Base-by-base conservation (phyloP, 768 basidiomycete species). In the Termitomyces sp. region DNA sequence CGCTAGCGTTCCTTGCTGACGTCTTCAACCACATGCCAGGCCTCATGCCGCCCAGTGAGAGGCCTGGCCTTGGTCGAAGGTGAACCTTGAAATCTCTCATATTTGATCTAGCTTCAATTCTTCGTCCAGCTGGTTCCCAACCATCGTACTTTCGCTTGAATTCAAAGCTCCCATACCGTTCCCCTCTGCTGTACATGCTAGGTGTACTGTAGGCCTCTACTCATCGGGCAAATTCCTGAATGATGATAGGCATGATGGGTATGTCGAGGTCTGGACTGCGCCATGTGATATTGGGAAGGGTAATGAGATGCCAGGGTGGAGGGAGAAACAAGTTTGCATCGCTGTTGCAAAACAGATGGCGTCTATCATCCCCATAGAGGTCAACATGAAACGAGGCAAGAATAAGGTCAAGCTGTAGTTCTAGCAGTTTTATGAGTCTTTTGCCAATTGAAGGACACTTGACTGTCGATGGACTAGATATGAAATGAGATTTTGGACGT, bases 261-360 rank as follows among this genome's bases (percentile, higher is more conserved):
- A 80, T 59, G 77, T 80, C 3, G 87, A 88, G 62, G 72, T 87
- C 11, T 89, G 86, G 85, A 81, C 83, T 4, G 82, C 85, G 4
- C 86, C 86, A 3, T 71, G 73, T 48, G 72, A 81, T 54, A 73
- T 84, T 37, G 81, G 79, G 5, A 75, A 77, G 50, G 81, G 79
- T 0, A 49, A 66, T 9, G 65, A 73, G 27, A 34, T 40, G 14
- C 64, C 73, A 1, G 76, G 77, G 6, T 88, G 86, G 86, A 77
- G 82, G 57, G 83, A 83, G 44, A 68, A 78, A 45, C 85, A 86
- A 61, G 71, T 81, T 21, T 88, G 86, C 59, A 69, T 88, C 17
- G 84, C 80, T 19, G 72, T 80, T 32, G 77, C 82, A 10, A 83
- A 79, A 14, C 85, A 88, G 68, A 82, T 86, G 81, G 77, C 79